Evolutionary conservation across 164 flowering plant genomes (phyloP).

Genomic region (Magnolia officinalis): DNA sequence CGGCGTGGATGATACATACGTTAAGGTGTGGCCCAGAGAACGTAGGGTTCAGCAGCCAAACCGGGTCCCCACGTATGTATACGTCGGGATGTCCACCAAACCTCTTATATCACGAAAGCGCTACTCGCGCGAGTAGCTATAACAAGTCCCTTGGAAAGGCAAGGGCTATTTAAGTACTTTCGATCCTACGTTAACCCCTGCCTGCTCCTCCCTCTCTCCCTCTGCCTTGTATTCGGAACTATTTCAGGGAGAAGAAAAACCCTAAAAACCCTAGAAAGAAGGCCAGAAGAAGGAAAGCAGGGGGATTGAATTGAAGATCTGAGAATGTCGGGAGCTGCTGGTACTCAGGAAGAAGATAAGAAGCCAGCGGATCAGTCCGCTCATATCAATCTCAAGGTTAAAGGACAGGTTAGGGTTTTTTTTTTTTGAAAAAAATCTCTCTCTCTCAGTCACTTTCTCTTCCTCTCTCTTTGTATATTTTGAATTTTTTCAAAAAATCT

Average conservation of each 20-base stretch:
- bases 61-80: too few species aligned
- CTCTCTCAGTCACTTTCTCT: not conserved
- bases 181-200: not conserved
- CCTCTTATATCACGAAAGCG: too few species aligned
- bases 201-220: not conserved
- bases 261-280: slow-evolving; percentile 11
- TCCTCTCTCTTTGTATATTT: not conserved
- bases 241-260: not conserved
- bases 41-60: too few species aligned
- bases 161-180: not conserved
- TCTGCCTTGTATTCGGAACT: not conserved
- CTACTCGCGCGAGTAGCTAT: too few species aligned
- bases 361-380: slow-evolving; percentile 22
- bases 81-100: too few species aligned
- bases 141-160: too few species aligned
- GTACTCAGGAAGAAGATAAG: slow-evolving; percentile 24
- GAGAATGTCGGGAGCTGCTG: slow-evolving; percentile 15
- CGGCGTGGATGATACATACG: too few species aligned
- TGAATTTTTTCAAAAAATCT: not conserved
- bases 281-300: not conserved
- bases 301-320: not conserved
- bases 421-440: not conserved
- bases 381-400: slow-evolving; percentile 28
- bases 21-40: too few species aligned
- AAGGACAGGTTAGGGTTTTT: slow-evolving; percentile 15